Percentiles rank a stretch among this genome's conserved stretches.
These are phyloP conservation scores for Phoenix dactylifera DNA, from an alignment of 176 grass and related monocot species.

Conservation along the genomic window DNA sequence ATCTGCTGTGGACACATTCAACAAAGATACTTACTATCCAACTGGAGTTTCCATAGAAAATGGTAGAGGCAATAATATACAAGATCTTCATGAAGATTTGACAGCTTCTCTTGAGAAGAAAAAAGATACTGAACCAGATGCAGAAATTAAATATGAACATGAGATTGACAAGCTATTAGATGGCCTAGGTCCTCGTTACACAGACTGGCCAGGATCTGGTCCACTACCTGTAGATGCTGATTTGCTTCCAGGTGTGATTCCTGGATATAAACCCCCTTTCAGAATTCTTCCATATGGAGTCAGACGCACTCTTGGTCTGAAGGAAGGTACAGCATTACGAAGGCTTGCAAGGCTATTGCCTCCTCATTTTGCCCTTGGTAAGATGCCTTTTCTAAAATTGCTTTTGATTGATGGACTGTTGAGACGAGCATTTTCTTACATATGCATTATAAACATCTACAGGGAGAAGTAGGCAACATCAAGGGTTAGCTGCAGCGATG, in stretches of 20 bases:
- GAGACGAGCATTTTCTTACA: too few relatives aligned
- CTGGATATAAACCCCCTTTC: slow-evolving; percentile 70
- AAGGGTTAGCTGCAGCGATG: slow-evolving; percentile 82
- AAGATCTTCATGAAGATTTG: background rate
- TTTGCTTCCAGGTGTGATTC: slow-evolving; percentile 50
- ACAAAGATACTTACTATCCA: background rate
- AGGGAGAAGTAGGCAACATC: slow-evolving; percentile 87
- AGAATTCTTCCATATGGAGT: slow-evolving; percentile 83
- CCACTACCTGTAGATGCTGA: slow-evolving; percentile 90
- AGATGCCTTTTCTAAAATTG: background rate
- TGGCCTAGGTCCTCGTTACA: slow-evolving; percentile 70
- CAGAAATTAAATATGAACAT: slow-evolving; percentile 70
- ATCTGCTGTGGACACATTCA: slow-evolving; percentile 30
- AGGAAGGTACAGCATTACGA: slow-evolving; percentile 59
- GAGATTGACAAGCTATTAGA: slow-evolving; percentile 84
- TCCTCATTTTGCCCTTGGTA: slow-evolving; percentile 94
- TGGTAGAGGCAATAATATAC: slow-evolving; percentile 6
- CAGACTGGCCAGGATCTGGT: slow-evolving; percentile 70
- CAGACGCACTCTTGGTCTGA: slow-evolving; percentile 42
- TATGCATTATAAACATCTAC: too few relatives aligned
- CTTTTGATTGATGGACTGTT: too few relatives aligned
- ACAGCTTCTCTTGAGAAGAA: slow-evolving; percentile 17
- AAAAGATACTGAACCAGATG: slow-evolving; percentile 21
- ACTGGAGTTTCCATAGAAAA: background rate
- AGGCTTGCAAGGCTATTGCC: slow-evolving; percentile 71